A percentile compares a stretch with the other conserved stretches of the same genome.
Evolutionary conservation across 441 rosid species (phyloP).

Genomic region (Macaranga tanarius): DNA sequence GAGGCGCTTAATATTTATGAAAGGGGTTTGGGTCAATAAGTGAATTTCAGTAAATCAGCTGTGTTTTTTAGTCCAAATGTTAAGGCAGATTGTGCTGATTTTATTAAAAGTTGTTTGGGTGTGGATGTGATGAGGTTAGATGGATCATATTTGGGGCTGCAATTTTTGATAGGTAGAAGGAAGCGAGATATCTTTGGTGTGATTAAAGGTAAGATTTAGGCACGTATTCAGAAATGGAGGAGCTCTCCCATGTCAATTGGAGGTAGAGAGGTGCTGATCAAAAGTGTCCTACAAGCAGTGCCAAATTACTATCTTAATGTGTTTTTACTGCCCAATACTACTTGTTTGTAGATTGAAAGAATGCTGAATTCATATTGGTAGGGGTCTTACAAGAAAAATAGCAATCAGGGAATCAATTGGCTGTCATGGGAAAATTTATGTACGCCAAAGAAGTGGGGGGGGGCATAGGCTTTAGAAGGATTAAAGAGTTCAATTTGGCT

Average conservation of each 20-base stretch:
- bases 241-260: background rate
- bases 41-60: background rate
- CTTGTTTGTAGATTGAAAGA: background rate
- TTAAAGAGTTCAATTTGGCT: background rate
- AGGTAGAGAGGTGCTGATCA: background rate
- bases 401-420: background rate
- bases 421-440: background rate
- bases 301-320: background rate
- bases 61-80: background rate
- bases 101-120: background rate
- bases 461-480: background rate
- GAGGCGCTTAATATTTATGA: background rate
- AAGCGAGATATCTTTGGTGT: background rate
- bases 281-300: background rate
- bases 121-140: background rate
- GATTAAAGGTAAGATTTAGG: background rate
- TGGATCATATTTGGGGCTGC: background rate
- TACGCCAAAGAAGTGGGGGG: background rate
- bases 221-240: background rate
- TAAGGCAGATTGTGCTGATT: background rate
- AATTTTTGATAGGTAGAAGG: background rate
- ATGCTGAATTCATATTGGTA: background rate
- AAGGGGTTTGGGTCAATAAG: background rate
- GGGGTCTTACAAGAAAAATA: background rate
- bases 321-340: background rate